Conservation (phyloP, 306 rosid species). For the Sindora glabra region DNA sequence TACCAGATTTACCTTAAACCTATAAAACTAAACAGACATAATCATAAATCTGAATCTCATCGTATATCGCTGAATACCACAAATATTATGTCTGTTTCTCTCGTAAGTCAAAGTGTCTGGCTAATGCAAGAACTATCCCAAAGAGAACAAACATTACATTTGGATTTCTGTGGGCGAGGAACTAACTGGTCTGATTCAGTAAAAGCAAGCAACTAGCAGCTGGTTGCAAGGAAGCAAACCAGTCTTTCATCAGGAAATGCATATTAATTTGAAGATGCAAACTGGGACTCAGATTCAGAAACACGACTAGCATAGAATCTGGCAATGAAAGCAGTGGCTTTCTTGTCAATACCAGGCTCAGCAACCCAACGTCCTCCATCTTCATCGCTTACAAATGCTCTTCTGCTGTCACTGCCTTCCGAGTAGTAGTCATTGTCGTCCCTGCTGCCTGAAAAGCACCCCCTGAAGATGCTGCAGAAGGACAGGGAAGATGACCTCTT, state of each 20-base stretch:
- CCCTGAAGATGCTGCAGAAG: constrained; percentile 49
- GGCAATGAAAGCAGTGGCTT: constrained; percentile 76
- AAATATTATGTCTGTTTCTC: too few species aligned
- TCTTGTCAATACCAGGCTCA: constrained; percentile 84
- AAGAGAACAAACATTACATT: background rate
- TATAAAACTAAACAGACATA: too few species aligned
- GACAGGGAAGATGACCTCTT: constrained; percentile 53
- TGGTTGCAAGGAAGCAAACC: too few species aligned
- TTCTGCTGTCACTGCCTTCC: constrained; percentile 42
- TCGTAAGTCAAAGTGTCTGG: too few species aligned
- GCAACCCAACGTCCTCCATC: constrained; percentile 75
- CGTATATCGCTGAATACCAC: too few species aligned
- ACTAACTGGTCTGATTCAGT: constrained; percentile 13
- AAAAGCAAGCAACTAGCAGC: too few species aligned
- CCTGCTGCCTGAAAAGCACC: constrained; percentile 52
- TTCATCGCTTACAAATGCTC: constrained; percentile 73
- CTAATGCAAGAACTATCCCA: too few species aligned
- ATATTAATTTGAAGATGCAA: constrained; percentile 16
- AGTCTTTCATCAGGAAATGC: background rate
- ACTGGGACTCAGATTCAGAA: constrained; percentile 43
- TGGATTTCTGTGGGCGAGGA: background rate
- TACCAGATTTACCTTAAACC: too few species aligned
- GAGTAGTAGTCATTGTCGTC: constrained; percentile 24
- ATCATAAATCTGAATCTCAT: too few species aligned
- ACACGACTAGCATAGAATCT: constrained; percentile 56